Percentiles rank a stretch among this genome's conserved stretches.
phyloP scores from a whole-genome alignment of 2,329 filamentous ascomycete species.

The Penicillium sp. region DNA sequence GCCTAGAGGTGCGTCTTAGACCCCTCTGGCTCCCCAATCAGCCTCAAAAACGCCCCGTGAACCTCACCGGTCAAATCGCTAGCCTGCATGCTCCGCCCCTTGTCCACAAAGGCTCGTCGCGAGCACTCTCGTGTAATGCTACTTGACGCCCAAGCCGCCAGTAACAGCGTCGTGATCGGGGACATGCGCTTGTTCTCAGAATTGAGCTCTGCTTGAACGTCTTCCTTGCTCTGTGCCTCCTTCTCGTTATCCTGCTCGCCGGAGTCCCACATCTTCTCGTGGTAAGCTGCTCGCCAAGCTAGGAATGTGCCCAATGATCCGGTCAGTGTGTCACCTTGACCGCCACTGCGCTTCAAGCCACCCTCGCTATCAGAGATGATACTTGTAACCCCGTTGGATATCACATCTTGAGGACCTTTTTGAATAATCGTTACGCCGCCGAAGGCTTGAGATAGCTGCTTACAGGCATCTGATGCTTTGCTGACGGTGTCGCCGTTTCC shows the following conservation, averaged over 20 bases:
- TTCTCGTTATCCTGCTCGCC: conserved; percentile 33
- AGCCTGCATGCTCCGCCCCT: conserved; percentile 84
- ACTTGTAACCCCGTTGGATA: conserved; percentile 76
- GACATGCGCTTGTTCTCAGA: conserved; percentile 56
- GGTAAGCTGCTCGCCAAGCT: conserved; percentile 83
- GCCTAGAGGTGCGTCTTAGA: conserved; percentile 36
- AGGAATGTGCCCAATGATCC: conserved; percentile 84
- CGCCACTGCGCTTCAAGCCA: conserved; percentile 84
- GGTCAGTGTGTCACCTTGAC: conserved; percentile 93
- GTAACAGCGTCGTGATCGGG: conserved; percentile 59
- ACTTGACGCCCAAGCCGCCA: conserved; percentile 84
- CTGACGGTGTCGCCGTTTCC: conserved; percentile 42
- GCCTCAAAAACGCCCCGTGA: conserved; percentile 71
- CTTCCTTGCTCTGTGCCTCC: conserved; percentile 37
- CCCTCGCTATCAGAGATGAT: conserved; percentile 73
- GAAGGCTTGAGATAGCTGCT: conserved; percentile 69
- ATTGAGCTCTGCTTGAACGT: conserved; percentile 41
- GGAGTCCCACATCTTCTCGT: conserved; percentile 72
- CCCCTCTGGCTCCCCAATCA: conserved; percentile 70
- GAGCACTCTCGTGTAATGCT: conserved; percentile 89
- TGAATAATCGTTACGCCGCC: conserved; percentile 88
- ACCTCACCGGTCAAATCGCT: conserved; percentile 91
- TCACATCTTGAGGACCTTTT: conserved; percentile 79
- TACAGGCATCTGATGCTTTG: conserved; percentile 58
- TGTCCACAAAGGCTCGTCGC: conserved; percentile 77